Evolutionary conservation across 176 grass and related monocot species (phyloP).

Genomic region (Pontederia paniculata): DNA sequence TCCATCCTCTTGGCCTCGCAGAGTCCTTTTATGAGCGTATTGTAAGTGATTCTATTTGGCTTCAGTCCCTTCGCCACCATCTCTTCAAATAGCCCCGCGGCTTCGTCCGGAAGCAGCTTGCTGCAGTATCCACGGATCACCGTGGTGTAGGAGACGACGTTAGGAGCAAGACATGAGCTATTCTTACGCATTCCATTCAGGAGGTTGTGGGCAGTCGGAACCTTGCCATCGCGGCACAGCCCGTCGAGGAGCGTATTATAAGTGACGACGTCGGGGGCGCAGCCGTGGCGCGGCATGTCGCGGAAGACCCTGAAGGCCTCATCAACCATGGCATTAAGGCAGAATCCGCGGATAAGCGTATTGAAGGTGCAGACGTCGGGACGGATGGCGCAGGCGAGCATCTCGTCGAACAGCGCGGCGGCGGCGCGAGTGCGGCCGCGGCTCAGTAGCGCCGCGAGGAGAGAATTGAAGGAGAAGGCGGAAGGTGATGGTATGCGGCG

Average conservation of each 20-base stretch:
- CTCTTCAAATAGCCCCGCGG: slow-evolving; percentile 33
- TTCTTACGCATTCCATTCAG: slow-evolving; percentile 46
- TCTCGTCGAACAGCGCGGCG: slow-evolving; percentile 36
- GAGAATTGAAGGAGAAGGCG: slow-evolving; percentile 69
- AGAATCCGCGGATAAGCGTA: slow-evolving; percentile 66
- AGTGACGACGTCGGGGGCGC: slow-evolving; percentile 49
- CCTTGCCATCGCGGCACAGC: slow-evolving; percentile 36
- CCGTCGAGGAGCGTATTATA: slow-evolving; percentile 65
- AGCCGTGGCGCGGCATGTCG: slow-evolving; percentile 37
- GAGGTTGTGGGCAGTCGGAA: slow-evolving; percentile 46
- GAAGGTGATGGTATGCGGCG: slow-evolving; percentile 43
- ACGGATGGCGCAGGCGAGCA: slow-evolving; percentile 35
- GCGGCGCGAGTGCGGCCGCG: slow-evolving; percentile 42
- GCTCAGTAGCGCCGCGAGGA: slow-evolving; percentile 46
- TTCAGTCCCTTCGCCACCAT: slow-evolving; percentile 34
- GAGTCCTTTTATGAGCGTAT: slow-evolving; percentile 79
- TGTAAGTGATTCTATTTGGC: slow-evolving; percentile 76
- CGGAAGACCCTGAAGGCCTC: slow-evolving; percentile 40
- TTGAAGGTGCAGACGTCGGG: slow-evolving; percentile 67
- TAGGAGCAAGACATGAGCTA: slow-evolving; percentile 17
- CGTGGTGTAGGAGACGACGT: slow-evolving; percentile 76
- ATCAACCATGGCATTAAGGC: slow-evolving; percentile 32
- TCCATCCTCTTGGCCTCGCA: slow-evolving; percentile 74
- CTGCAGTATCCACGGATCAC: slow-evolving; percentile 61
- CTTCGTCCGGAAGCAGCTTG: slow-evolving; percentile 32